Percentiles rank a stretch among this genome's conserved stretches.
Conservation (phyloP, 2,329 filamentous ascomycete species). For the Biscogniauxia sp. region DNA sequence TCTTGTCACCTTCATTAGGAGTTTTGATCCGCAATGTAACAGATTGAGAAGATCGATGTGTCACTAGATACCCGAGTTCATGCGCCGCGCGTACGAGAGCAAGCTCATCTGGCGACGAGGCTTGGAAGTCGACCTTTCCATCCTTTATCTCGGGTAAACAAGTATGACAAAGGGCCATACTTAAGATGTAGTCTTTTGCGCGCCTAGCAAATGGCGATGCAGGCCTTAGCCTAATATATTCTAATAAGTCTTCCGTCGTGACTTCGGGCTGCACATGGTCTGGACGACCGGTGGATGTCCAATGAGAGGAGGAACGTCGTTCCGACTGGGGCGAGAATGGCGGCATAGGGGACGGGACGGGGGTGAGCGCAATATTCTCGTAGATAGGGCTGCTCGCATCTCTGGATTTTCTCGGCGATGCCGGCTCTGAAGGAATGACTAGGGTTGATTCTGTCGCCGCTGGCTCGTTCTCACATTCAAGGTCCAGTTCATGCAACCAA, state of each 20-base stretch:
- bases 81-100: conserved; percentile 81
- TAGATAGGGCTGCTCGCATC: conserved; percentile 28
- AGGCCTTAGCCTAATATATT: conserved; percentile 73
- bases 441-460: conserved; percentile 2
- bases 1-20: conserved; percentile 38
- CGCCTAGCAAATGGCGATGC: conserved; percentile 75
- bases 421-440: conserved; percentile 2
- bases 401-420: conserved; percentile 18
- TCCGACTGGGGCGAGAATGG: conserved; percentile 14
- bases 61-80: conserved; percentile 77
- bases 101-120: conserved; percentile 85
- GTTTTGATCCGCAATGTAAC: conserved; percentile 53
- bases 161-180: conserved; percentile 85
- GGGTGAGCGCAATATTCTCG: conserved; percentile 29
- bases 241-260: conserved; percentile 71
- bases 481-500: conserved; percentile 80
- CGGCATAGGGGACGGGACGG: conserved; percentile 24
- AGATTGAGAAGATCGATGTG: conserved; percentile 68
- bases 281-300: conserved; percentile 32
- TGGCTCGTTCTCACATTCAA: conserved; percentile 33
- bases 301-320: conserved; percentile 33
- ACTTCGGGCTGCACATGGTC: conserved; percentile 51
- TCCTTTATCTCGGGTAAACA: conserved; percentile 78
- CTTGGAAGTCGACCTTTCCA: conserved; percentile 76
- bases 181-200: conserved; percentile 78